Evolutionary conservation across 129 eudicot genomes (phyloP).

Genomic region (Dittrichia graveolens): DNA sequence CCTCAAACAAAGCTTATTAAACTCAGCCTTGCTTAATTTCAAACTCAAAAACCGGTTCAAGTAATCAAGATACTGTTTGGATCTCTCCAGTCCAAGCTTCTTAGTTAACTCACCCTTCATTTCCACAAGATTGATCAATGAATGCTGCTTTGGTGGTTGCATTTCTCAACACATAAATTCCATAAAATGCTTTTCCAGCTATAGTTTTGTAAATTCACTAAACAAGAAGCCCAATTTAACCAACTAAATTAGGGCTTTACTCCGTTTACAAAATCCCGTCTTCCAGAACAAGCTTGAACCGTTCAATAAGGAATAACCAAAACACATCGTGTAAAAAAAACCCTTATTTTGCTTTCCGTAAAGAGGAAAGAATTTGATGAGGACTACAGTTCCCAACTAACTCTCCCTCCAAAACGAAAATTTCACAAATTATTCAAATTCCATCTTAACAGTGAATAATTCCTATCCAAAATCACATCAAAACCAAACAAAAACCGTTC

Average conservation of each 20-base stretch:
- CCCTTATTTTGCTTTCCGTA: conserved; percentile 13
- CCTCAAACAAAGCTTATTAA: conserved; percentile 67
- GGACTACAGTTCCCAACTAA: conserved; percentile 60
- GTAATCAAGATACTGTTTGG: conserved; percentile 66
- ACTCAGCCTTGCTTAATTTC: conserved; percentile 73
- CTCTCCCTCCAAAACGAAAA: conserved; percentile 82
- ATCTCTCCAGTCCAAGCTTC: conserved; percentile 81
- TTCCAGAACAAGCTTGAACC: conserved; percentile 44
- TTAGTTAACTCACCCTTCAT: conserved; percentile 66
- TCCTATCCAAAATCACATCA: conserved; percentile 29
- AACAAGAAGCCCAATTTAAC: conserved; percentile 9
- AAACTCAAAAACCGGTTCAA: conserved; percentile 64
- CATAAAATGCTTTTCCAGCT: conserved; percentile 38
- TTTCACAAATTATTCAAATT: conserved; percentile 41
- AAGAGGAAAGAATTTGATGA: conserved; percentile 32
- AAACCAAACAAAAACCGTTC: conserved; percentile 28
- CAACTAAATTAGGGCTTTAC: conserved; percentile 62
- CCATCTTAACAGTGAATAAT: conserved; percentile 20
- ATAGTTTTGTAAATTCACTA: conserved; percentile 19
- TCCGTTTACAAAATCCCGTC: conserved; percentile 48
- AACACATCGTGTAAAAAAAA: conserved; percentile 42
- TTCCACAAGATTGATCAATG: conserved; percentile 73
- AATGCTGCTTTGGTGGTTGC: conserved; percentile 83
- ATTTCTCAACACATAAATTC: conserved; percentile 64
- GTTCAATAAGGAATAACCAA: conserved; percentile 30